phyloP scores from a whole-genome alignment of 305 asterid genomes.

The Fraxinus greggii region DNA sequence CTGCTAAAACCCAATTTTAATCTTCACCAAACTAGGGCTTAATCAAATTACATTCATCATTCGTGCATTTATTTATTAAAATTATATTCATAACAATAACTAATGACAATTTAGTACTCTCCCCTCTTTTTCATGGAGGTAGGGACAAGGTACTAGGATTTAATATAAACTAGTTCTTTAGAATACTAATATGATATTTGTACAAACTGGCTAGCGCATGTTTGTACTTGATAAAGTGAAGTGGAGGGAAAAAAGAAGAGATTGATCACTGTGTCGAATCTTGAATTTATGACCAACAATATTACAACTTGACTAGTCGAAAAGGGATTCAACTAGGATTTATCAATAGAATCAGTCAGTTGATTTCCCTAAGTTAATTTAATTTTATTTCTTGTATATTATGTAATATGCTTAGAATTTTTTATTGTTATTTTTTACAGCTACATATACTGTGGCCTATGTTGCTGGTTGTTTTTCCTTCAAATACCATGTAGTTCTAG shows the following conservation, averaged over 20 bases:
- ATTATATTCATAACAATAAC: background rate
- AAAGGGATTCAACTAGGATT: background rate
- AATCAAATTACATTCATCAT: background rate
- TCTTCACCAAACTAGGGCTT: too few species aligned
- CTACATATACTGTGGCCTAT: background rate
- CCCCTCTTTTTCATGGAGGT: background rate
- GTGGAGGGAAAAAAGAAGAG: background rate
- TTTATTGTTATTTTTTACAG: background rate
- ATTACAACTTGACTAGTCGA: background rate
- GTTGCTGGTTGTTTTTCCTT: background rate
- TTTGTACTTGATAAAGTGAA: background rate
- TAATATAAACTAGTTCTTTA: background rate
- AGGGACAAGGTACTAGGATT: background rate
- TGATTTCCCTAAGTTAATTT: background rate
- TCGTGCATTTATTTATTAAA: background rate
- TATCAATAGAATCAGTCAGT: background rate
- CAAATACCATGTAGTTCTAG: background rate
- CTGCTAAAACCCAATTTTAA: too few species aligned
- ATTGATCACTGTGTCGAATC: background rate
- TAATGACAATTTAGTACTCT: background rate
- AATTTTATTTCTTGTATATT: background rate
- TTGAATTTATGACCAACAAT: background rate
- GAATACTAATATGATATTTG: background rate
- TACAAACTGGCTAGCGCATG: background rate
- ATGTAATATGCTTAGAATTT: background rate